Evolutionary conservation across 2,329 filamentous ascomycete genomes (phyloP), one percentile per base, ranked within the genome.

Genomic region (Pseudopithomyces chartarum): DNA sequence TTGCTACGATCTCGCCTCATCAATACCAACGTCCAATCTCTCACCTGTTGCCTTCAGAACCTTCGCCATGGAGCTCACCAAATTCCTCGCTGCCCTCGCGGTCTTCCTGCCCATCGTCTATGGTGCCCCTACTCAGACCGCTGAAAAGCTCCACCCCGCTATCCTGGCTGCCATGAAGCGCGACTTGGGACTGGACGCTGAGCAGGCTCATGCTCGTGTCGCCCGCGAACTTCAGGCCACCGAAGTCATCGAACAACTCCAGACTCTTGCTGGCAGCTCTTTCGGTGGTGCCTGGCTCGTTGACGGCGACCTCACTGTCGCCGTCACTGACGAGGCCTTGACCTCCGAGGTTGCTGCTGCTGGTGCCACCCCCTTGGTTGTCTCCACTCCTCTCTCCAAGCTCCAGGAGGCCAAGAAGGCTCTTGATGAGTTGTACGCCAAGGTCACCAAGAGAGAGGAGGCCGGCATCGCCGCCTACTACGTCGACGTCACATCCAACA

Each of bases 101-200:
- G 69, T 61, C 57, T 68, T 76, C 66, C 71, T 78, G 65, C 76
- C 76, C 62, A 60, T 77, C 57, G 75, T 66, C 64, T 77, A 78
- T 59, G 76, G 76, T 67, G 76, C 75, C 53, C 76, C 76, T 54
- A 69, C 75, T 22, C 63, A 71, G 48, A 56, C 74, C 40, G 65
- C 74, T 40, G 70, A 56, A 61, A 70, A 36, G 59, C 73, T 78
- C n/a, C 75, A 78, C 68, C 76, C 76, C 51, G 62, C 75, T 66
- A 74, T 78, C 60, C 67, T 78, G 49, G 74, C 71, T 58, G 76
- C 76, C 64, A 78, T 78, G 76, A 78, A 78, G 74, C 76, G 76
- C 60, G 76, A 78, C 67, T 62, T 78, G 50, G 76, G 76, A 13
- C 71, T 78, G 19, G 69, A 78, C 52, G 68, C 75, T 48, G 69